Base-by-base conservation (phyloP, 176 grass and related monocot species). In the Carex cristatella region DNA sequence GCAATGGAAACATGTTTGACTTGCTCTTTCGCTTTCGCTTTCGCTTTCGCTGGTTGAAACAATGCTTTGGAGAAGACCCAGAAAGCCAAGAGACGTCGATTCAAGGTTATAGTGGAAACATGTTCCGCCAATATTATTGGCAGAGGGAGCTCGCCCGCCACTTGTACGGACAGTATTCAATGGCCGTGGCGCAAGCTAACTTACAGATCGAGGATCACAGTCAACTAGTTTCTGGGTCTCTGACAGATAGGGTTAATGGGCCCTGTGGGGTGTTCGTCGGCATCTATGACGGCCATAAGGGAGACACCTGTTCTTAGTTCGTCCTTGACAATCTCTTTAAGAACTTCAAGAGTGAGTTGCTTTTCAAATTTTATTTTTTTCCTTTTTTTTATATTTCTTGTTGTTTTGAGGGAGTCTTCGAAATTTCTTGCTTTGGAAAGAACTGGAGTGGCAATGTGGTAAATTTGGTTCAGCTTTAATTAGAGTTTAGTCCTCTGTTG, bases 251-350 rank as follows among this genome's bases (percentile, higher is more conserved):
- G 12, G 16, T 3, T 0, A 35, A 35, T 54, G 80, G 23, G 62
- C 42, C 61, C 7, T 18, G 19, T 4, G 80, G 80, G 7, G 82
- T 86, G 60, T 79, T 87, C 40, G 54, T 91, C 4, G 89, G 89
- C 27, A 31, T 91, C 28, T 91, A 88, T 5, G 89, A 91, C 30
- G 89, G 89, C 80, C 89, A 91, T 61, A 86, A 86, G 55, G 89
- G 89, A 1, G 14, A 66, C 63, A 83, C 68, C 30, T 77, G 86
- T 11, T 88, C 89, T 32, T 37, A 65, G 18, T 91, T 88, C 83
- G 51, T 91, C 75, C 82, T 84, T 46, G 40, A 66, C 18, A 56
- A 76, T 53, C 86, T 91, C 61, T 91, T 88, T 69, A 49, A 69
- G 8, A 60, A 86, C 79, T 30, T 91, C 53, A 80, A 83, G 57